A percentile compares a stretch with the other conserved stretches of the same genome.
Conservation (phyloP, 768 basidiomycete species). For the Suillus subalutaceus region DNA sequence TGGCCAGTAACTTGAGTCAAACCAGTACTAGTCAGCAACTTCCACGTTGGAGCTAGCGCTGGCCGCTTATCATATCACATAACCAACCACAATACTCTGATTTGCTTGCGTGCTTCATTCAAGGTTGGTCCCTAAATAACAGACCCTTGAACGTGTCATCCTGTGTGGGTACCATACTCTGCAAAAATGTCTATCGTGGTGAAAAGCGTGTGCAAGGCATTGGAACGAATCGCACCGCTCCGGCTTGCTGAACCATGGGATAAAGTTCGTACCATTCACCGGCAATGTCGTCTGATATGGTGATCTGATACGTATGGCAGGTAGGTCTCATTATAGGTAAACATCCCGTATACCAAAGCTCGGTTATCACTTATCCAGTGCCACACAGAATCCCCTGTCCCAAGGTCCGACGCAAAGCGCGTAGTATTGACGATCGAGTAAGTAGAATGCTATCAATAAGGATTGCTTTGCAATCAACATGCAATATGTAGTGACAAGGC, state of each 20-base stretch:
- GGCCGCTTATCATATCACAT: neutral
- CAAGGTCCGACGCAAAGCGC: conserved; percentile 46
- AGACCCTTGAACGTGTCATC: neutral
- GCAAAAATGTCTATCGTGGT: conserved; percentile 15
- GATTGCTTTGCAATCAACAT: conserved; percentile 17
- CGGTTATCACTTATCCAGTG: conserved; percentile 5
- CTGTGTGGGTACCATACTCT: neutral
- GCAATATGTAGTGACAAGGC: conserved; percentile 12
- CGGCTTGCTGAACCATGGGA: conserved; percentile 91
- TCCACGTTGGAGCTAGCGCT: too few relatives aligned
- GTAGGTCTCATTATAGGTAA: conserved; percentile 76
- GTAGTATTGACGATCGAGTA: conserved; percentile 77
- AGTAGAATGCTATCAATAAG: conserved; percentile 17
- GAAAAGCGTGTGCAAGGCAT: conserved; percentile 61
- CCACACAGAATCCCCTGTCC: conserved; percentile 54
- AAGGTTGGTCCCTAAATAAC: neutral
- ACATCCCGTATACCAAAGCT: conserved; percentile 19
- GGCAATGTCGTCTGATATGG: conserved; percentile 9
- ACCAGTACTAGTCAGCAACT: too few relatives aligned
- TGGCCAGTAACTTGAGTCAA: too few relatives aligned
- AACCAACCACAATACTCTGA: neutral
- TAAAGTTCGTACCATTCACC: conserved; percentile 63
- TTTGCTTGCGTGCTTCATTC: neutral
- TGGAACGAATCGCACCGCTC: conserved; percentile 87
- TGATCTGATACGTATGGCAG: conserved; percentile 37